These are phyloP conservation scores for Eucalyptus tenuipes DNA, from an alignment of 345 rosid genomes.

Conservation along the genomic window DNA sequence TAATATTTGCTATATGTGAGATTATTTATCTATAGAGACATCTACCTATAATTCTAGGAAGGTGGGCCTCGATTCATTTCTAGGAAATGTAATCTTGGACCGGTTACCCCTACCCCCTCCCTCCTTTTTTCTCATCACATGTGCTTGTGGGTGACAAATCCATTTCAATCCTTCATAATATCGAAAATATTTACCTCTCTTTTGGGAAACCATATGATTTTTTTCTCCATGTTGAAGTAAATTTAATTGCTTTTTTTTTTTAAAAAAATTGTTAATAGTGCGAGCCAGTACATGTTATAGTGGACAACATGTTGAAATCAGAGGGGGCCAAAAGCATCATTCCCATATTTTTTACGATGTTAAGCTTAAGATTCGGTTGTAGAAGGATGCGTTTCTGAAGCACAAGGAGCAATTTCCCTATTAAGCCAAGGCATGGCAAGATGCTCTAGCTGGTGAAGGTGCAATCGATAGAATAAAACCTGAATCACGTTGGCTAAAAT, in stretches of 20 bases:
- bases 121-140: no score
- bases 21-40: not conserved
- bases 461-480: no score
- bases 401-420: not conserved
- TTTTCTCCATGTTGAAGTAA: no score
- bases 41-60: not conserved
- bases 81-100: not conserved
- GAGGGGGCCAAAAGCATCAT: not conserved
- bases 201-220: no score
- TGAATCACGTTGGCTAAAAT: no score
- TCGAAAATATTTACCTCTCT: no score
- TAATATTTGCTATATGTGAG: not conserved
- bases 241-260: no score
- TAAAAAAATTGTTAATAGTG: no score
- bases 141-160: no score
- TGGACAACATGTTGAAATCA: no score
- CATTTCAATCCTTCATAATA: no score
- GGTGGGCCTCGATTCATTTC: not conserved
- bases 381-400: fast-evolving
- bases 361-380: not conserved
- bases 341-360: fast-evolving
- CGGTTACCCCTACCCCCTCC: not conserved
- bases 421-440: not conserved
- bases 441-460: no score
- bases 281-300: not conserved